These are phyloP conservation scores for Pinus taeda DNA, from an alignment of 75 land plant species.

Conservation along the genomic window DNA sequence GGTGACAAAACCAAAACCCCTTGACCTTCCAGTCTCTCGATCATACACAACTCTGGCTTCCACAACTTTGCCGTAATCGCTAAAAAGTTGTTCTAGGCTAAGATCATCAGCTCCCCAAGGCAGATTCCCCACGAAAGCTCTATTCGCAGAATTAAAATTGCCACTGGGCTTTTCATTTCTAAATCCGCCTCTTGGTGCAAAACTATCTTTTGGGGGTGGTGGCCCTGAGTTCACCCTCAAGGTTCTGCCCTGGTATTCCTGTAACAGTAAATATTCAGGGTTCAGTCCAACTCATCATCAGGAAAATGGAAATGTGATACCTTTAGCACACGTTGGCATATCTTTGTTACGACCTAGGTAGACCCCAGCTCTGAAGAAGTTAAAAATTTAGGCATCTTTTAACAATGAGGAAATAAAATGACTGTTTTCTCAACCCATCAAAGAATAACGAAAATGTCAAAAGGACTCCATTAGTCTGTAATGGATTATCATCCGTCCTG, in stretches of 20 bases:
- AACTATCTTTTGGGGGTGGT: conserved; percentile 39
- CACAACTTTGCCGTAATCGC: conserved; percentile 70
- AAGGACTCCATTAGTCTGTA: not conserved
- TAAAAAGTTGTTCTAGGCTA: conserved; percentile 63
- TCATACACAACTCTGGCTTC: conserved; percentile 87
- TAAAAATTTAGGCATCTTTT: too few relatives aligned
- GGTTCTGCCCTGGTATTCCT: conserved; percentile 57
- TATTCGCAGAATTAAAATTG: conserved; percentile 19
- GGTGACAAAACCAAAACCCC: conserved; percentile 97
- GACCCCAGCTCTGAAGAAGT: too few relatives aligned
- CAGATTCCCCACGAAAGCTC: conserved; percentile 81
- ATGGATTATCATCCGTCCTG: not conserved
- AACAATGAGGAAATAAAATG: too few relatives aligned
- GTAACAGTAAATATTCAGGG: not conserved
- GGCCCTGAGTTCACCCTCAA: conserved; percentile 79
- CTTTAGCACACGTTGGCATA: too few relatives aligned
- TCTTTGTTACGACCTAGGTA: too few relatives aligned
- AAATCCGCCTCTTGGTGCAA: conserved; percentile 15
- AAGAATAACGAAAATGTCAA: not conserved
- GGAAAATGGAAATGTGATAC: too few relatives aligned
- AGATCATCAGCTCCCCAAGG: conserved; percentile 80
- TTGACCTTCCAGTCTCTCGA: conserved; percentile 79
- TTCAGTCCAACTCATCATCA: too few relatives aligned
- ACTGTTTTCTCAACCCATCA: too few relatives aligned
- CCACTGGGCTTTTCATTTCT: conserved; percentile 7